Conservation (phyloP, 805 yeast species). For the Yamadazyma olivae region DNA sequence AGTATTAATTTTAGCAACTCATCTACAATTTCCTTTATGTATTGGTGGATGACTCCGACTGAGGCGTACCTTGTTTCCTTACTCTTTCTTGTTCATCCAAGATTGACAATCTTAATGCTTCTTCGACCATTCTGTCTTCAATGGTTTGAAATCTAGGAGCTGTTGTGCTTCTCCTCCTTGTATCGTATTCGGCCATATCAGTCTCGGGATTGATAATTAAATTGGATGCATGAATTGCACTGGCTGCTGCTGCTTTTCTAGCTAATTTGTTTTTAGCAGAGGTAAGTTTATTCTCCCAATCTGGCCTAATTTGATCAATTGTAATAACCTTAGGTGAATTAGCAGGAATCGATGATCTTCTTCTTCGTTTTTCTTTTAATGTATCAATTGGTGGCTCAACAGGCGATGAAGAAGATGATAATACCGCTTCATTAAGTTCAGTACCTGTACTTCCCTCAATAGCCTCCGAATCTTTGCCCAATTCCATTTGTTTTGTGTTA, state of each 20-base stretch:
- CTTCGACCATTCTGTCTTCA: constrained; percentile 77
- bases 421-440: constrained; percentile 7
- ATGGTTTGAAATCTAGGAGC: constrained; percentile 16
- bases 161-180: constrained; percentile 12
- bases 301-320: constrained; percentile 84
- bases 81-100: constrained; percentile 64
- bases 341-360: constrained; percentile 55
- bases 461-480: not conserved
- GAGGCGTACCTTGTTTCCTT: constrained; percentile 11
- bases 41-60: constrained; percentile 3
- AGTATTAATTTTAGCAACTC: too few relatives aligned
- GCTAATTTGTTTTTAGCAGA: constrained; percentile 77
- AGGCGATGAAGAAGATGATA: constrained; percentile 9
- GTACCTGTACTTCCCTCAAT: not conserved
- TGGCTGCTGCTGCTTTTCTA: constrained; percentile 88
- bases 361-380: constrained; percentile 9
- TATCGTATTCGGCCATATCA: constrained; percentile 12
- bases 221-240: constrained; percentile 88
- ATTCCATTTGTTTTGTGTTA: not conserved
- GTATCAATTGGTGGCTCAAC: not conserved
- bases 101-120: constrained; percentile 73
- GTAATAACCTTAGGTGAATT: constrained; percentile 69
- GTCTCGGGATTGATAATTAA: constrained; percentile 44
- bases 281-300: constrained; percentile 77
- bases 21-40: too few relatives aligned